Conservation (phyloP, 345 rosid species). For the Erodium maritimum region DNA sequence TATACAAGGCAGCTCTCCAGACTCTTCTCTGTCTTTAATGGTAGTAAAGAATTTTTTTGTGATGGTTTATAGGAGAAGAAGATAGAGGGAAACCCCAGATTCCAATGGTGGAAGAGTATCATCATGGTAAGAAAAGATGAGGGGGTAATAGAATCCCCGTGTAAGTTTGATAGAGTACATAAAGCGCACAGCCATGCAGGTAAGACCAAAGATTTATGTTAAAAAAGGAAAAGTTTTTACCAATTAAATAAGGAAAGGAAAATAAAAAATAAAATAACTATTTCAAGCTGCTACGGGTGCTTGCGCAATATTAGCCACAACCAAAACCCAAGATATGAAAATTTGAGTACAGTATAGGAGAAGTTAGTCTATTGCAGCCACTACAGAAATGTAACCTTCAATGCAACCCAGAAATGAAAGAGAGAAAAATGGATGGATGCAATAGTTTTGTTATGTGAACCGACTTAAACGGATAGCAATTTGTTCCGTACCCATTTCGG, state of each 20-base stretch:
- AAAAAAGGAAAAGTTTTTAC: conserved; percentile 15
- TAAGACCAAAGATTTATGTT: conserved; percentile 17
- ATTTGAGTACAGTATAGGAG: neutral
- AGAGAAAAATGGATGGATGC: neutral
- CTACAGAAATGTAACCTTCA: neutral
- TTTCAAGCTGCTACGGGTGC: conserved; percentile 4
- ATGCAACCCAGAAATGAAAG: neutral
- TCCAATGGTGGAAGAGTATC: conserved; percentile 7
- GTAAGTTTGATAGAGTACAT: conserved; percentile 40
- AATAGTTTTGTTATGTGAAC: neutral
- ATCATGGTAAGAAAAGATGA: conserved; percentile 8
- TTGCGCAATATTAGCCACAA: conserved; percentile 7
- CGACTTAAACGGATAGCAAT: neutral
- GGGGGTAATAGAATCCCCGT: conserved; percentile 34
- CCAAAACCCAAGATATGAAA: conserved; percentile 7
- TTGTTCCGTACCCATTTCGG: no score
- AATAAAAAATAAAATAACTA: conserved; percentile 11
- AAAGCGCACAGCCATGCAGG: conserved; percentile 55
- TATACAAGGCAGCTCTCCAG: neutral
- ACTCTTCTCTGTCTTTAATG: neutral
- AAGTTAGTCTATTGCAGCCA: neutral
- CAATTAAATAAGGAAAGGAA: neutral
- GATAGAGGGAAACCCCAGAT: conserved; percentile 2
- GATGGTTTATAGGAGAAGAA: conserved; percentile 1
- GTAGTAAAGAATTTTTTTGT: neutral